Evolutionary conservation across 371 early-diverging fungal genomes (phyloP).

Genomic region (Funneliformis caledonium): DNA sequence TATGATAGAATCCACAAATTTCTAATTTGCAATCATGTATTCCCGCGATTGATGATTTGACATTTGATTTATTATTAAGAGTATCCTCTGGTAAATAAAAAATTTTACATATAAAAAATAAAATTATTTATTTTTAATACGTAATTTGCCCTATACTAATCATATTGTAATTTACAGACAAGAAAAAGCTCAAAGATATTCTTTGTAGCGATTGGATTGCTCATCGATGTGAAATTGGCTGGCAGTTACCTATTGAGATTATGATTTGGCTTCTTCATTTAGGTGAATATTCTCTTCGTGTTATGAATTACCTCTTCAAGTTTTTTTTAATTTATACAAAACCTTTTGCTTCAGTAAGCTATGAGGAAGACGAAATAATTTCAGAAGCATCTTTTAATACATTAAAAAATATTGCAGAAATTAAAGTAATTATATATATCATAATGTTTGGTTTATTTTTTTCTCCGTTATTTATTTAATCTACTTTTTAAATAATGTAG

Average conservation of each 20-base stretch:
- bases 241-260: constrained; percentile 1
- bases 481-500: not conserved
- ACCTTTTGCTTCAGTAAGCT: constrained; percentile 16
- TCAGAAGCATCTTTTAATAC: constrained; percentile 30
- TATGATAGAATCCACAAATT: not conserved
- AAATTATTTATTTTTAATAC: not conserved
- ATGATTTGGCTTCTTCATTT: constrained; percentile 16
- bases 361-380: not conserved
- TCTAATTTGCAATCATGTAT: not conserved
- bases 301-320: not conserved
- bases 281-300: not conserved
- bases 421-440: not conserved
- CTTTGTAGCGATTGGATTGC: constrained; percentile 26
- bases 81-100: constrained; percentile 12
- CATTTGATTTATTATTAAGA: not conserved
- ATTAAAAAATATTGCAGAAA: constrained; percentile 24
- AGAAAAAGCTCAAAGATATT: constrained; percentile 5
- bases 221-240: constrained; percentile 21
- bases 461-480: not conserved
- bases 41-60: not conserved
- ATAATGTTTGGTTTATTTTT: not conserved
- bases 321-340: not conserved
- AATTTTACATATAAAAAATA: not conserved
- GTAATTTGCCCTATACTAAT: not conserved
- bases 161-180: not conserved